Evolutionary conservation across 176 grass and related monocot species (phyloP), one percentile per base, ranked within the genome.

Genomic region (Microstegium vimineum): DNA sequence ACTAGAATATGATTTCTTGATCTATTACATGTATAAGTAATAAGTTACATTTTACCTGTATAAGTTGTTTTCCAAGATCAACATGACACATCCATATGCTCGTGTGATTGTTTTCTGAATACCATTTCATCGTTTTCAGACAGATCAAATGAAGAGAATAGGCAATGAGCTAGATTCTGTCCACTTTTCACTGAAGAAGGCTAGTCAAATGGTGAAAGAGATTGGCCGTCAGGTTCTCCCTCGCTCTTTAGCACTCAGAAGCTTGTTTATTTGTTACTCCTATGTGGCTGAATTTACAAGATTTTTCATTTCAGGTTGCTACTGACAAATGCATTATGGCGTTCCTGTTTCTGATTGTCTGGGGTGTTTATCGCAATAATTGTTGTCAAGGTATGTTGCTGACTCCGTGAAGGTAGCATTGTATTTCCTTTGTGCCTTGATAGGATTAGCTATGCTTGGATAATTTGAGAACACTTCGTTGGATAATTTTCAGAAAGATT

Each of bases 281-380:
- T 63, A 1, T 71, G 2, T 22, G 1, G 20, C 35, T 69, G 51
- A n/a, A 80, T 65, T 89, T 40, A 32, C 28, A 75, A 69, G 65
- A 30, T 74, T 30, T 80, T n/a, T 28, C 54, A 13, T 79, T 89
- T 52, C 90, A 98, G 95, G 95, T 98, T 56, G 95, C 95, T 62
- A 98, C 95, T 78, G 95, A 98, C 86, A 98, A 95, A 87, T 98
- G 95, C 73, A 98, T 98, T 69, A 98, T 98, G 95, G 73, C 77
- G 1, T 90, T 98, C 60, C 62, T 98, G 27, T 88, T 90, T 76
- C 70, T 98, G 32, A 95, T 98, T 76, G 95, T 98, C 41, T 93
- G 83, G 40, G 95, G 95, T 85, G 95, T 98, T 98, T 46, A 93
- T 98, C 85, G 87, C 92, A 74, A 86, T 95, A 63, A 90, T 98